A percentile compares a stretch with the other conserved stretches of the same genome.
Conservation (phyloP, 306 rosid species). For the Gleditsia sinensis region DNA sequence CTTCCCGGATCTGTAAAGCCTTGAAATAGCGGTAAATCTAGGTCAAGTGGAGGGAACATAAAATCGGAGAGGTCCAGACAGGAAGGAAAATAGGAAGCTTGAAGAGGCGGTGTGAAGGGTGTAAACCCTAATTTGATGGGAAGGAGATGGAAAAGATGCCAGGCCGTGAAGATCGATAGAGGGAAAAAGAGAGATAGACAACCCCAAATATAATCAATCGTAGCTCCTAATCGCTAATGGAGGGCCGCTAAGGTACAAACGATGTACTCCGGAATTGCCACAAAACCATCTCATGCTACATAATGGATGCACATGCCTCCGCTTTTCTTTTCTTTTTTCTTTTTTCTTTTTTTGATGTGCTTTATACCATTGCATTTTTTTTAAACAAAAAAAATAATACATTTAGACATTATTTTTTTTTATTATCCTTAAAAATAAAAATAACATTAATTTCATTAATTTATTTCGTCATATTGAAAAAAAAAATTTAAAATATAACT, state of each 20-base stretch:
- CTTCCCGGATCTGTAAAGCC: constrained; percentile 63
- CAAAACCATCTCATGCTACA: constrained; percentile 31
- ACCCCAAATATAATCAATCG: constrained; percentile 22
- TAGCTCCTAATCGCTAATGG: constrained; percentile 34
- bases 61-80: constrained; percentile 34
- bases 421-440: no score
- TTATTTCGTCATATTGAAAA: no score
- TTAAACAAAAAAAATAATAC: no score
- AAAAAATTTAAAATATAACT: no score
- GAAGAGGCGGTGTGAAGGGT: constrained; percentile 31
- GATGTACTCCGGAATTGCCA: constrained; percentile 45
- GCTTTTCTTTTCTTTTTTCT: no score
- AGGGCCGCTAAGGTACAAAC: constrained; percentile 43
- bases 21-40: constrained; percentile 44
- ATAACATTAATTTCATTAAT: no score
- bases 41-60: constrained; percentile 11
- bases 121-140: constrained; percentile 84
- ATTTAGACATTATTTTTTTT: no score
- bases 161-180: constrained; percentile 69
- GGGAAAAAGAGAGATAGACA: constrained; percentile 30
- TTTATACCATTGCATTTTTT: no score
- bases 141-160: constrained; percentile 60
- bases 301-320: background rate
- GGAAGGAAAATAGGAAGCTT: constrained; percentile 17
- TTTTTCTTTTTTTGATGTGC: no score